Evolutionary conservation across 371 early-diverging fungal genomes (phyloP), one percentile per base, ranked within the genome.

Genomic region (Mucor plumbeus): DNA sequence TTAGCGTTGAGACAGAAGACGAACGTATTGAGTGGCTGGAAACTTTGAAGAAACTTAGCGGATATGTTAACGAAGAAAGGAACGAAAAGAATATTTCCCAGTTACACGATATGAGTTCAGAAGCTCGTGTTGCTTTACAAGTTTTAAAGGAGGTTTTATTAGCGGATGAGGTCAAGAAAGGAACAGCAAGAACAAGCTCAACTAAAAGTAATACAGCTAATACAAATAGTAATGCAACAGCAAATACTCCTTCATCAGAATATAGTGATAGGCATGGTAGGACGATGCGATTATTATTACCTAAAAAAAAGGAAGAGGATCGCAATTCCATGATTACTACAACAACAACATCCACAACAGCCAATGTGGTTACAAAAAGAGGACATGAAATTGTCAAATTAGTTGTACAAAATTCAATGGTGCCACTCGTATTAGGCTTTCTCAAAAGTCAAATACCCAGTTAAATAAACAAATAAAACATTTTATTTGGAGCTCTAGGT

Each of bases 341-440:
- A 3, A 41, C 58, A 0, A 1, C 50, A 3, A 64, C 72, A 17
- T 53, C 69, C 61, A 69, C 79, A 54, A 57, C 84, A 40, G 72
- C 81, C 55, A 75, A 79, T 66, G 80, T 83, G 57, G 68, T 85
- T 17, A 83, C 81, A 14, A 84, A 81, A 67, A 59, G 81, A 34
- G 84, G 84, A 1, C 77, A 84, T 71, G 88, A 88, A 56, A 78
- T 88, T 21, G 77, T 87, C 26, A 77, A 83, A 17, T 53, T 88
- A 19, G 86, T 84, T n/a, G 87, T 86, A 33, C 87, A 87, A 59
- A 88, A 88, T 50, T 85, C 87, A 15, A 68, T 85, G 69, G 83
- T 88, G 53, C 86, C 87, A 7, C 72, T 83, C 10, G 76, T 88
- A 71, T 77, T 88, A 19, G 82, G 84, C 3, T 88, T 88, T 54